Evolutionary conservation across 139 green algal species (phyloP), one percentile per base, ranked within the genome.

Genomic region (Tetradesmus lagerheimii): DNA sequence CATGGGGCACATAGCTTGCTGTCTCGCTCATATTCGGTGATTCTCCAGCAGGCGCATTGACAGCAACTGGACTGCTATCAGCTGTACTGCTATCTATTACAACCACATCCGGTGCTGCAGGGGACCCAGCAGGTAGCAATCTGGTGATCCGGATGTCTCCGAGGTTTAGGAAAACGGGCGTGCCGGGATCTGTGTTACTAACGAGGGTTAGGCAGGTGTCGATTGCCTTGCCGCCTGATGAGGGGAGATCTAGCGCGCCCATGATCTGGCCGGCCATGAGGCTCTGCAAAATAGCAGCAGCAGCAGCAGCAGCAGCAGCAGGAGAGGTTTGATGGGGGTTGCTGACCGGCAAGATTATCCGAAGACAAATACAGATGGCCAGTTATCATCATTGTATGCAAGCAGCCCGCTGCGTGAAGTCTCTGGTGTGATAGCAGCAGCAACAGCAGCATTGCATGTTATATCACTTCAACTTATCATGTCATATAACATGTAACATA

Each of bases 141-240:
- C 38, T 71, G 15, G 29, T 75, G 16, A 86, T 74, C 12, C 80
- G 31, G 3, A 86, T 31, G 4, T 74, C 37, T n/a, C 80, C 80
- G 34, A 86, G 34, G 80, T 86, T 86, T 16, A 43, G 37, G 45
- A 86, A 86, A 6, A 86, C 80, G 38, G 80, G 45, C 4, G n/a
- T 41, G n/a, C 80, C 80, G 0, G 47, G 45, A 15, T n/a, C 34
- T 23, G 16, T 50, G 27, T 78, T 79, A 4, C 57, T 31, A 2
- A 78, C 34, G 12, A 87, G 82, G 27, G 66, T 74, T 15, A 87
- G 82, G 82, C 82, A 78, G 31, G 82, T 45, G 31, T 87, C 80
- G 15, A 74, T 31, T 34, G 45, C 31, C 20, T 78, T 43, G 8
- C 82, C 57, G 9, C 71, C 66, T 15, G 53, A 78, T 23, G 57